Evolutionary conservation across 108 stramenopile species (phyloP).

Genomic region (Cyclotella cryptica): DNA sequence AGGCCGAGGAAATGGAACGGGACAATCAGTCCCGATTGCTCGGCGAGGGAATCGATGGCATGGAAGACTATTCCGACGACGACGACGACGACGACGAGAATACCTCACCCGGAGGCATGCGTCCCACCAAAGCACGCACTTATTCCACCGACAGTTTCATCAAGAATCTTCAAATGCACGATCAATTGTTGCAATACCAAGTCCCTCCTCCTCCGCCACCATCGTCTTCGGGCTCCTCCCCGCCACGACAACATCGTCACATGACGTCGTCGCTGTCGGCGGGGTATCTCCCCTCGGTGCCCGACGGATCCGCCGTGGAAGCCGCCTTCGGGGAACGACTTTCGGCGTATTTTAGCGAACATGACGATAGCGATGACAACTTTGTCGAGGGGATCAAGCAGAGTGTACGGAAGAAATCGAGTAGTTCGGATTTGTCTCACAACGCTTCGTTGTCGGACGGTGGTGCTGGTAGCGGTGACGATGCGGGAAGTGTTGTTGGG

Average conservation of each 20-base stretch:
- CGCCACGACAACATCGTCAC: background rate
- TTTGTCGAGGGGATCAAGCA: background rate
- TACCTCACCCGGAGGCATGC: background rate
- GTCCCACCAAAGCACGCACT: background rate
- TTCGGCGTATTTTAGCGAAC: too few relatives aligned
- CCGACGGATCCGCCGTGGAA: slow-evolving; percentile 1
- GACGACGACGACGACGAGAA: slow-evolving; percentile 30
- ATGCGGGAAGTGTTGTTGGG: too few relatives aligned
- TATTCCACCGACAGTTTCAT: slow-evolving; percentile 11
- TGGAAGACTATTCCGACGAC: slow-evolving; percentile 53
- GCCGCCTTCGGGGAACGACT: background rate
- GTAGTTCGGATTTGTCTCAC: background rate
- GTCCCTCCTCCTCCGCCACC: background rate
- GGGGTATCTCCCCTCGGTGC: background rate
- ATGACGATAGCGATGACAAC: slow-evolving; percentile 5
- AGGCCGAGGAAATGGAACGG: slow-evolving; percentile 30
- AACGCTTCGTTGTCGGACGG: background rate
- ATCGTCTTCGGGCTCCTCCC: background rate
- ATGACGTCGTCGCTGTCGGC: background rate
- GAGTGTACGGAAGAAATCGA: background rate
- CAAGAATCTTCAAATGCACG: slow-evolving; percentile 19
- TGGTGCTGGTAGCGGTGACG: too few relatives aligned
- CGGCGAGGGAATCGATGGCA: slow-evolving; percentile 27
- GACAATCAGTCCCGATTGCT: slow-evolving; percentile 11
- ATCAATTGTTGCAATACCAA: slow-evolving; percentile 12